A percentile compares a stretch with the other conserved stretches of the same genome.
Evolutionary conservation across 1,139 yeast species (phyloP).

Genomic region (Suhomyces guaymorum): DNA sequence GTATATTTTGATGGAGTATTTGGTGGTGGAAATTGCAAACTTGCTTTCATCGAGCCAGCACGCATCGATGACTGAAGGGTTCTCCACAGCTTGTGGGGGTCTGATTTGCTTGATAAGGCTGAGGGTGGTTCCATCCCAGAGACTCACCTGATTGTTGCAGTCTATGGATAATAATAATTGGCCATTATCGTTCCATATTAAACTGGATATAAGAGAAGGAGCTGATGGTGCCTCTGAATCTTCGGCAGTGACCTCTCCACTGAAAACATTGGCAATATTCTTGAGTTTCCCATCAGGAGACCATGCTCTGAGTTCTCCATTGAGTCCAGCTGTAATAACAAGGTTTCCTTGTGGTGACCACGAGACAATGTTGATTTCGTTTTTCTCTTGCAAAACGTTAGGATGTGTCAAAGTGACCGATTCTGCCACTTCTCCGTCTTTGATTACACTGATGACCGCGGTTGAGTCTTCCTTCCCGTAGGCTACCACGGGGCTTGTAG

Average conservation of each 20-base stretch:
- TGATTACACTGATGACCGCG: slow-evolving; percentile 40
- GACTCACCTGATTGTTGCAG: slow-evolving; percentile 30
- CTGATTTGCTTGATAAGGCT: slow-evolving; percentile 32
- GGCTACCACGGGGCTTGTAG: slow-evolving; percentile 38
- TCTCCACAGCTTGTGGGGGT: slow-evolving; percentile 13
- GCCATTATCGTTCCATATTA: slow-evolving; percentile 41
- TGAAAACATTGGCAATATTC: slow-evolving; percentile 44
- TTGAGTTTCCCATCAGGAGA: slow-evolving; percentile 62
- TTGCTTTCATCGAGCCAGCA: slow-evolving; percentile 74
- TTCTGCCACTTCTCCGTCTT: slow-evolving; percentile 32
- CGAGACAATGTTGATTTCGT: slow-evolving; percentile 45
- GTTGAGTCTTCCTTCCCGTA: slow-evolving; percentile 37
- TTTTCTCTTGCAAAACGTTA: slow-evolving; percentile 25
- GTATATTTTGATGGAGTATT: slow-evolving; percentile 59
- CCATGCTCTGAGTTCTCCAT: slow-evolving; percentile 73
- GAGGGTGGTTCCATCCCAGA: slow-evolving; percentile 44
- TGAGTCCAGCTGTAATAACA: slow-evolving; percentile 57
- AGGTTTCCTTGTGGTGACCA: slow-evolving; percentile 68
- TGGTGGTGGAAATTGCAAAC: slow-evolving; percentile 67
- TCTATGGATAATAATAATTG: slow-evolving; percentile 39
- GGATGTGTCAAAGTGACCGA: slow-evolving; percentile 40
- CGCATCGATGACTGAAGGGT: slow-evolving; percentile 23
- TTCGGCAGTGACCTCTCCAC: slow-evolving; percentile 6
- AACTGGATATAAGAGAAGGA: slow-evolving; percentile 16
- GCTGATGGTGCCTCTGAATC: slow-evolving; percentile 8